Evolutionary conservation across 2,329 filamentous ascomycete species (phyloP), one percentile per base, ranked within the genome.

Genomic region (Pyrenophora seminiperda): DNA sequence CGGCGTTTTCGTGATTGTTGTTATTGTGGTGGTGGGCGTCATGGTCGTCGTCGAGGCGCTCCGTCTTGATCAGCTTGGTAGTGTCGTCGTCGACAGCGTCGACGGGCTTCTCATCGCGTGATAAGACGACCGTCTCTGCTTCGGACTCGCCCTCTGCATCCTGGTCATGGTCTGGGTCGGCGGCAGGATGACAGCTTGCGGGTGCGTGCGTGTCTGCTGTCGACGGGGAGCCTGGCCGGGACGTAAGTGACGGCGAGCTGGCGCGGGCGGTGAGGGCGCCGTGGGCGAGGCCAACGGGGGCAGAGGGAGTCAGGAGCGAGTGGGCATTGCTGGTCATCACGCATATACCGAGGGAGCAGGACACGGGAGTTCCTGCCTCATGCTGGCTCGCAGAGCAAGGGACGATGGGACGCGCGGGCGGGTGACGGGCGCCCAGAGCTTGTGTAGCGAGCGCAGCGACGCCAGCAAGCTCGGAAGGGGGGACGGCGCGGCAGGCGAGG

Each of bases 101-200:
- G 46, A 70, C 67, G 29, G 68, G 60, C 46, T 70, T 68, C 59
- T 77, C 73, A 53, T 75, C 71, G 24, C 74, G 70, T 40, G 61
- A 54, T 40, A 78, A 70, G 30, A 79, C 76, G 50, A 79, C 73
- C 24, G 78, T 80, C 66, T 80, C 78, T 42, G 77, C 78, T 65
- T 80, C 78, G 13, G 77, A 79, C 57, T 77, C 75, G 56, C 73
- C 73, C 44, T 72, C 68, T 27, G 68, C 73, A 50, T 75, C 70
- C 37, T 67, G 63, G 32, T 59, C 41, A 47, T 62, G 53, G 54
- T 66, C 24, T 27, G 24, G 24, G 10, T 27, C 24, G 24, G 24
- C 24, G 24, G 24, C 24, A 27, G 24, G 24, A 10, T 13, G 24
- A 11, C 24, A 11, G 10, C 20, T 22, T 22, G 20, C 20, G 20